phyloP scores from a whole-genome alignment of 1,139 yeast species.

The Blastobotrys petasosporus region DNA sequence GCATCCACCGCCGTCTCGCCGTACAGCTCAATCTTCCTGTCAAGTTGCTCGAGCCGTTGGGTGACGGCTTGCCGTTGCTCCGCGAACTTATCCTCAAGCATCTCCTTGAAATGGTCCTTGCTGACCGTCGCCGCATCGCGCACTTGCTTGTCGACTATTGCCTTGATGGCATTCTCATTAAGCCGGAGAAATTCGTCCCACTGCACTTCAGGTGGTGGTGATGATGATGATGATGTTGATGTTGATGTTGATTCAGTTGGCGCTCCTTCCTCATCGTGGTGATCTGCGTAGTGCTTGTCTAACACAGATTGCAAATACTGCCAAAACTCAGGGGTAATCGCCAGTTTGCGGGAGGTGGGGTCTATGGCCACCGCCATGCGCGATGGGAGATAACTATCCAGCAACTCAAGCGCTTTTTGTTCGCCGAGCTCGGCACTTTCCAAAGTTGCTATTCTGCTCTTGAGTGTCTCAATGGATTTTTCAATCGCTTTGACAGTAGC shows the following conservation, averaged over 20 bases:
- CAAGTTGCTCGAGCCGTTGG: constrained; percentile 11
- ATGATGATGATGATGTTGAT: too few species aligned
- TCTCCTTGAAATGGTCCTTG: constrained; percentile 10
- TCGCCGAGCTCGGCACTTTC: constrained; percentile 13
- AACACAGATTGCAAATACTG: constrained; percentile 8
- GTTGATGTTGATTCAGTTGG: background rate
- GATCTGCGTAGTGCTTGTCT: background rate
- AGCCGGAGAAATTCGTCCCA: constrained; percentile 13
- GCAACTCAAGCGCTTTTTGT: constrained; percentile 10
- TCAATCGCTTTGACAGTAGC: constrained; percentile 13
- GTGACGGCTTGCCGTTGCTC: constrained; percentile 12
- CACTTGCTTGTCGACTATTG: constrained; percentile 9
- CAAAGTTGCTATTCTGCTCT: constrained; percentile 7
- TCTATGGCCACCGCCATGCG: constrained; percentile 14
- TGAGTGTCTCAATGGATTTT: constrained; percentile 6
- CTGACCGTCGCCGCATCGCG: constrained; percentile 11
- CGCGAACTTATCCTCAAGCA: constrained; percentile 7
- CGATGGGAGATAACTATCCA: constrained; percentile 13
- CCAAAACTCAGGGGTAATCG: constrained; percentile 16
- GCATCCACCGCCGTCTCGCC: constrained; percentile 7
- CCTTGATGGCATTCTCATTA: constrained; percentile 11
- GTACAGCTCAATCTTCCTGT: constrained; percentile 10
- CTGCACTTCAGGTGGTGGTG: constrained; percentile 5
- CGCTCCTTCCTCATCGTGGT: too few species aligned
- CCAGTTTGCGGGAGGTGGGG: constrained; percentile 11